A percentile compares a stretch with the other conserved stretches of the same genome.
Conservation (phyloP, 2,329 filamentous ascomycete genomes). For the Neophaeococcomyces aloes region DNA sequence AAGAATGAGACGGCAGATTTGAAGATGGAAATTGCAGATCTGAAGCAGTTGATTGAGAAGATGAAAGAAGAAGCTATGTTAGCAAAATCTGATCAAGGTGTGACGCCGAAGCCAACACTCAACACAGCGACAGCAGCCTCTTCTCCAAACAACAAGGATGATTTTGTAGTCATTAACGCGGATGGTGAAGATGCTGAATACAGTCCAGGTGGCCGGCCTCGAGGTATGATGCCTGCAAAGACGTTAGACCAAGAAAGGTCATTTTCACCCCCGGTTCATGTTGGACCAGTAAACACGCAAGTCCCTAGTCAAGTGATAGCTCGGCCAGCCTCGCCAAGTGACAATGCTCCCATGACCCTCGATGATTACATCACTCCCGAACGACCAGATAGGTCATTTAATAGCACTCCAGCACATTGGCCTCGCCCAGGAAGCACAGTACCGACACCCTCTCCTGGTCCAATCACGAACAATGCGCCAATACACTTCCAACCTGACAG, state of each 20-base stretch:
- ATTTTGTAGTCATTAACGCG: constrained; percentile 10
- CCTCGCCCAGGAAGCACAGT: constrained; percentile 15
- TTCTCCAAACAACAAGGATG: constrained; percentile 9
- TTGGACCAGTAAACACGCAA: neutral
- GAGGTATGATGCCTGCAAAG: constrained; percentile 23
- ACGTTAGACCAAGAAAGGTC: neutral
- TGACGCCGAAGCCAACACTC: neutral
- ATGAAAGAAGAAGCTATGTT: neutral
- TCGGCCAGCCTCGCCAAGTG: constrained; percentile 14
- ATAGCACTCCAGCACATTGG: neutral
- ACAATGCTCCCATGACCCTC: constrained; percentile 22
- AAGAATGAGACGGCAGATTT: too few relatives aligned
- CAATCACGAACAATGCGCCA: constrained; percentile 11
- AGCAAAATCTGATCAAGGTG: neutral
- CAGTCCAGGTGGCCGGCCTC: constrained; percentile 45
- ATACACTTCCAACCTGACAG: constrained; percentile 27
- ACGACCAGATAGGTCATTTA: neutral
- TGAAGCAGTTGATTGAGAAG: constrained; percentile 1
- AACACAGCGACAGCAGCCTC: neutral
- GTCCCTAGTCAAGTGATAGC: neutral
- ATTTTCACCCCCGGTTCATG: neutral
- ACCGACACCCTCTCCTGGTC: constrained; percentile 8
- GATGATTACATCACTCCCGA: constrained; percentile 18
- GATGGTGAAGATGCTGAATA: constrained; percentile 30
- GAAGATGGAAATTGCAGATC: too few relatives aligned